Evolutionary conservation across 1,139 yeast species (phyloP).

Genomic region (Torulaspora pretoriensis): DNA sequence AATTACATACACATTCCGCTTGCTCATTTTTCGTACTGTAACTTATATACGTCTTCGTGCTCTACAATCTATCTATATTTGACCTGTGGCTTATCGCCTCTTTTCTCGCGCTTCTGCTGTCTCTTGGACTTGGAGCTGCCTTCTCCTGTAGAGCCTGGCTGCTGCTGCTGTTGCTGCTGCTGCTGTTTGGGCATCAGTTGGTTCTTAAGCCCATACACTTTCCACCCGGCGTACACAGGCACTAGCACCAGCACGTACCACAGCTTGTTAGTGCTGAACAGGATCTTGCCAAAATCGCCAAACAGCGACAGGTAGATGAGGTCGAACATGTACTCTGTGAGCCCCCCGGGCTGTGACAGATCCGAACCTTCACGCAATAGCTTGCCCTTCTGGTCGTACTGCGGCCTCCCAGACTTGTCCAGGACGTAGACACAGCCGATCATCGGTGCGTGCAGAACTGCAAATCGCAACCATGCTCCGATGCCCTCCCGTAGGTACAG

Average conservation of each 20-base stretch:
- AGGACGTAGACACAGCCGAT: conserved; percentile 26
- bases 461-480: conserved; percentile 6
- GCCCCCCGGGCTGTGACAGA: conserved; percentile 26
- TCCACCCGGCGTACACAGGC: conserved; percentile 30
- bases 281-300: conserved; percentile 26
- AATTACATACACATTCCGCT: conserved; percentile 4
- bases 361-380: conserved; percentile 28
- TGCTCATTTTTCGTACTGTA: conserved; percentile 4
- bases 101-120: conserved; percentile 34
- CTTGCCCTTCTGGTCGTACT: conserved; percentile 19
- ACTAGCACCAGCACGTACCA: conserved; percentile 25
- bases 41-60: conserved; percentile 6
- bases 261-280: conserved; percentile 28
- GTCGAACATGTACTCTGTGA: conserved; percentile 34
- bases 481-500: conserved; percentile 5
- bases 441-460: conserved; percentile 27
- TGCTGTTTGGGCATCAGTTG: conserved; percentile 15
- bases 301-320: conserved; percentile 31
- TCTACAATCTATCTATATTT: conserved; percentile 23
- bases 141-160: conserved; percentile 4
- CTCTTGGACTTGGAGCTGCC: conserved; percentile 31
- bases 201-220: conserved; percentile 27
- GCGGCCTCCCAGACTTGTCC: conserved; percentile 33
- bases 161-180: conserved; percentile 6
- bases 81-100: conserved; percentile 27